Base-by-base conservation (phyloP, 2,329 filamentous ascomycete genomes). In the Apiospora sp. region DNA sequence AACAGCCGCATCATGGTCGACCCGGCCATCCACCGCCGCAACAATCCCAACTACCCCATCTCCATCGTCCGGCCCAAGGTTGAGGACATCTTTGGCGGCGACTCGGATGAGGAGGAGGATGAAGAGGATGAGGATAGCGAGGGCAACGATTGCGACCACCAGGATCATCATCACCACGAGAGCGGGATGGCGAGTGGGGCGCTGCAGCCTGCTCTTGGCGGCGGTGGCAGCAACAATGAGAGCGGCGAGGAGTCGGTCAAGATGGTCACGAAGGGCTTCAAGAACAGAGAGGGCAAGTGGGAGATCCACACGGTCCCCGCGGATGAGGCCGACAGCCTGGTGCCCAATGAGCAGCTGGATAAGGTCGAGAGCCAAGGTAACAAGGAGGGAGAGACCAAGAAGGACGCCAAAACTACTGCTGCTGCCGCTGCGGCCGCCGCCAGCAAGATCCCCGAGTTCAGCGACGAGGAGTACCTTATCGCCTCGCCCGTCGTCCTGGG, bases 1-100 rank as follows among this genome's bases (percentile, higher is more conserved):
- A 94, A 95, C 75, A 93, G 94, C 24, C 91, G 95, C 43, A 88
- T 97, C 75, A 98, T 98, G 94, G 87, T 98, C 34, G 95, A 98
- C 79, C 91, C 94, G 0, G 91, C 91, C 4, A 93, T 93, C 58
- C 95, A 97, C 83, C 90, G 94, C 12, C 90, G 94, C 46, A 93
- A 96, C 81, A 94, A 96, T 76, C 93, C 95, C 0, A 97, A 97
- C 80, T 97, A 97, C 76, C 89, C 89, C 0, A 90, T 96, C 77
- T 94, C 92, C 30, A 87, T 89, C 1, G 91, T 97, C 71, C 91
- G 92, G 69, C 90, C 93, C 0, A 92, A 93, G 76, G 92, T 95
- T 72, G 87, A 90, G 37, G 90, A 93, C 76, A 81, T 90, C 1
- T 78, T 91, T 0, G 87, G 87, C 27, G 87, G 87, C 7, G 83